A percentile compares a stretch with the other conserved stretches of the same genome.
phyloP scores from a whole-genome alignment of 106 monocot genomes.

The Dioscorea zingiberensis region DNA sequence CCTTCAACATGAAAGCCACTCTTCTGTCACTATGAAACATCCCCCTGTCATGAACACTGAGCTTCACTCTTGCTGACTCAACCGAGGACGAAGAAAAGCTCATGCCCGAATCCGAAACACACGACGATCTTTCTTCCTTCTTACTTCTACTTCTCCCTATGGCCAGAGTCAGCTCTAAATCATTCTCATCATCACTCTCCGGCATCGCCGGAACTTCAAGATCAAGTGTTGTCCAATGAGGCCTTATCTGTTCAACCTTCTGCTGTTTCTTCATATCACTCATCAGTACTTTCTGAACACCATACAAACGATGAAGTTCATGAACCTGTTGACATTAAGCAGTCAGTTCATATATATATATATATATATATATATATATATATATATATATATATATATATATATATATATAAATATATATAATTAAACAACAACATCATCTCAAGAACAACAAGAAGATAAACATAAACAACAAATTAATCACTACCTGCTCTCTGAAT shows the following conservation, averaged over 20 bases:
- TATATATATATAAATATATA: not conserved
- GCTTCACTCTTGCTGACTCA: not conserved
- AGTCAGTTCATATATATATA: too few species aligned
- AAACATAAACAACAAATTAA: not conserved
- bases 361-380: not conserved
- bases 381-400: too few species aligned
- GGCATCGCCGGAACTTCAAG: slow-evolving; percentile 34
- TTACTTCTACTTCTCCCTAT: slow-evolving; percentile 43
- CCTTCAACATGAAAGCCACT: slow-evolving; percentile 13
- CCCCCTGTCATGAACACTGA: not conserved
- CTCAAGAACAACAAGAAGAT: not conserved
- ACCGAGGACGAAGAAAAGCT: not conserved
- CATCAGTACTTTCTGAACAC: slow-evolving; percentile 65
- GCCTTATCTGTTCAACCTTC: slow-evolving; percentile 16
- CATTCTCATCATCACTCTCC: slow-evolving; percentile 19
- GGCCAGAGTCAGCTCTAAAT: slow-evolving; percentile 57
- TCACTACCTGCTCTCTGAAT: slow-evolving; percentile 58
- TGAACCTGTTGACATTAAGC: slow-evolving; percentile 58
- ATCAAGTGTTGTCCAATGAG: slow-evolving; percentile 15
- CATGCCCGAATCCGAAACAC: too few species aligned
- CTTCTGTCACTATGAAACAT: slow-evolving; percentile 13
- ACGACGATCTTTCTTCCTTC: slow-evolving; percentile 24
- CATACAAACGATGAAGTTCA: slow-evolving; percentile 69
- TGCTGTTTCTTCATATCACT: slow-evolving; percentile 35
- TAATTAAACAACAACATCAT: too few species aligned